phyloP scores from a whole-genome alignment of 1,284 basidiomycete genomes.

The Ceratobasidium sp. region DNA sequence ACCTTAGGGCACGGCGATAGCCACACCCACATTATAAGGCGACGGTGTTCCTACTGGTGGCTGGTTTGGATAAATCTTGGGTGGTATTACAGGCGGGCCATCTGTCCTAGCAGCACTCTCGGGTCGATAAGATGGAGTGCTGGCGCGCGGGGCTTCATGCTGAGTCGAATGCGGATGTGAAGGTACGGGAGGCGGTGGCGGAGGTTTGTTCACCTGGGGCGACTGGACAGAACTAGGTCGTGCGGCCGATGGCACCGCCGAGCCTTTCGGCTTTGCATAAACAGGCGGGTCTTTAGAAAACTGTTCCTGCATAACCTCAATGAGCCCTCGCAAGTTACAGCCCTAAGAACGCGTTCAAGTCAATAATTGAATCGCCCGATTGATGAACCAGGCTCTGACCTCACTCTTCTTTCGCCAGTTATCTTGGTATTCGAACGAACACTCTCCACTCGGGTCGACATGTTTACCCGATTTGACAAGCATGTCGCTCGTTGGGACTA shows the following conservation, averaged over 20 bases:
- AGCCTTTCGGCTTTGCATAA: constrained; percentile 81
- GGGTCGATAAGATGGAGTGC: constrained; percentile 23
- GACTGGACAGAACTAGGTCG: constrained; percentile 39
- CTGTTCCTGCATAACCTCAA: constrained; percentile 80
- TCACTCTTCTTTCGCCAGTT: constrained; percentile 89
- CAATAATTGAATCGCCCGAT: constrained; percentile 45
- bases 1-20: too few species aligned
- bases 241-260: constrained; percentile 51
- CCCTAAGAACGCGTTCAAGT: constrained; percentile 62
- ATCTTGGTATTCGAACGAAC: constrained; percentile 74
- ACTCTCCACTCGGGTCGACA: constrained; percentile 88
- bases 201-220: constrained; percentile 53
- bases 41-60: not conserved
- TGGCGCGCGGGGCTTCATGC: not conserved
- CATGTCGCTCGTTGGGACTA: constrained; percentile 95
- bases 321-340: constrained; percentile 73
- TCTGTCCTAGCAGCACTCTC: constrained; percentile 7
- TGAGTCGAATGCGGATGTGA: constrained; percentile 50
- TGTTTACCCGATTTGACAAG: constrained; percentile 82
- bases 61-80: constrained; percentile 18
- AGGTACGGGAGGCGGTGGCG: constrained; percentile 53
- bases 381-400: constrained; percentile 64
- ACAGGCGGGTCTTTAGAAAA: constrained; percentile 92
- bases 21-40: not conserved
- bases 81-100: constrained; percentile 43